Evolutionary conservation across 1,284 basidiomycete genomes (phyloP), one percentile per base, ranked within the genome.

Genomic region (Cryptococcus amylolentus): DNA sequence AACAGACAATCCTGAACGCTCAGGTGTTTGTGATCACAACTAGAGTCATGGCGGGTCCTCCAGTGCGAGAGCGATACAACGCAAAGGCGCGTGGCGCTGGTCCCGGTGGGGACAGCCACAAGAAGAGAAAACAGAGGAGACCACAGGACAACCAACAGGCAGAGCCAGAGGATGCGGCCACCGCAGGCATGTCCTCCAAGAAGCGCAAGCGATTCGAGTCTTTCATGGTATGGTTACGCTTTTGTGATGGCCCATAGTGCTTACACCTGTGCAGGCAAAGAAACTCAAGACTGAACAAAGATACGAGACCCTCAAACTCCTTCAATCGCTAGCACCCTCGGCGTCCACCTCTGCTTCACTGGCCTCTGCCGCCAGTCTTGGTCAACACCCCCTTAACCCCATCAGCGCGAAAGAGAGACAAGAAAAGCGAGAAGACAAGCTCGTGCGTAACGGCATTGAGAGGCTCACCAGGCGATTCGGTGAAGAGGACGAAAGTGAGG

Each of bases 381-480:
- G 73, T 6, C 77, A 78, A 58, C 73, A 72, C 47, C 77, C 77
- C 0, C 26, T 64, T 2, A 68, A 67, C 23, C 75, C 75, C 1
- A 67, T 67, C 2, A 76, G 71, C 37, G 75, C 77, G 0, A 55
- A 69, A 45, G 68, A 78, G 44, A 86, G 95, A 69, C 88, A 88
- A 0, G 84, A 89, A 47, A 86, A 85, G 68, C 88, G 90, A 60
- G 89, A 91, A 73, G 86, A 84, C 64, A 80, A 86, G 13, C 82
- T 84, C 56, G 84, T 86, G 12, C 80, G 87, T 49, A 81, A 88
- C 50, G 84, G 86, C 54, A 86, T 85, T 81, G 81, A 70, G 63
- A 83, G 83, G 66, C 79, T 80, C 35, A 73, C 77, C 41, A 79
- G 74, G 48, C 81, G 79, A 56, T 77, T 77, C 81, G 81, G 47